A percentile compares a stretch with the other conserved stretches of the same genome.
These are phyloP conservation scores for Verticillium longisporum DNA, from an alignment of 2,329 filamentous ascomycete species.

Conservation along the genomic window DNA sequence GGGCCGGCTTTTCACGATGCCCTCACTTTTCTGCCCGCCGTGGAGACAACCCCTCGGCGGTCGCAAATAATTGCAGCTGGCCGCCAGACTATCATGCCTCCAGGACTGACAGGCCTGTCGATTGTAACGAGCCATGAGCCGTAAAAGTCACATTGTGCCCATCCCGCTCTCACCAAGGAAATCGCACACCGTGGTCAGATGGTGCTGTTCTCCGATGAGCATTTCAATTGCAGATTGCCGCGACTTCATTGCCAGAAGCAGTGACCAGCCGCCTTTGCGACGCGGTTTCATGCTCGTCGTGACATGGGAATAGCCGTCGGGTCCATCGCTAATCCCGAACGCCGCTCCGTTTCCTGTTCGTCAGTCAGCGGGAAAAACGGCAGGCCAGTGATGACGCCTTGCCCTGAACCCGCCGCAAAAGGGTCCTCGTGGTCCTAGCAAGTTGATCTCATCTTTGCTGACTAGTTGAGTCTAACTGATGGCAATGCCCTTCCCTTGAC, in stretches of 20 bases:
- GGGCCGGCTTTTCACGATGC: slow-evolving; percentile 1
- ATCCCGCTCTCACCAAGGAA: neutral
- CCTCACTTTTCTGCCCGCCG: neutral
- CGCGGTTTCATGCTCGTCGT: neutral
- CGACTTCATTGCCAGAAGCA: neutral
- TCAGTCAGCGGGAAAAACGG: neutral
- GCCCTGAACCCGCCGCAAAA: neutral
- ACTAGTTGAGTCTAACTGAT: neutral
- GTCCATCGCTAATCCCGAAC: neutral
- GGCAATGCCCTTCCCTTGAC: neutral
- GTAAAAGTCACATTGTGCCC: neutral
- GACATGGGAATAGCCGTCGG: neutral
- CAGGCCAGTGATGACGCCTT: neutral
- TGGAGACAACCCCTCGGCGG: neutral
- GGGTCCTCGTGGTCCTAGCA: neutral
- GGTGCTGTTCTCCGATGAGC: neutral
- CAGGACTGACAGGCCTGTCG: neutral
- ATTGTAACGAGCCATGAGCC: neutral
- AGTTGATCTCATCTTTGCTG: neutral
- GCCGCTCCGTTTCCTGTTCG: neutral
- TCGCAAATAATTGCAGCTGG: neutral
- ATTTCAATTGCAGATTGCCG: neutral
- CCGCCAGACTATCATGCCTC: neutral
- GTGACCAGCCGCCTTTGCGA: neutral
- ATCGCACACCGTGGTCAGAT: neutral